Evolutionary conservation across 768 basidiomycete genomes (phyloP), one percentile per base, ranked within the genome.

Genomic region (Melanogaster broomeanus): DNA sequence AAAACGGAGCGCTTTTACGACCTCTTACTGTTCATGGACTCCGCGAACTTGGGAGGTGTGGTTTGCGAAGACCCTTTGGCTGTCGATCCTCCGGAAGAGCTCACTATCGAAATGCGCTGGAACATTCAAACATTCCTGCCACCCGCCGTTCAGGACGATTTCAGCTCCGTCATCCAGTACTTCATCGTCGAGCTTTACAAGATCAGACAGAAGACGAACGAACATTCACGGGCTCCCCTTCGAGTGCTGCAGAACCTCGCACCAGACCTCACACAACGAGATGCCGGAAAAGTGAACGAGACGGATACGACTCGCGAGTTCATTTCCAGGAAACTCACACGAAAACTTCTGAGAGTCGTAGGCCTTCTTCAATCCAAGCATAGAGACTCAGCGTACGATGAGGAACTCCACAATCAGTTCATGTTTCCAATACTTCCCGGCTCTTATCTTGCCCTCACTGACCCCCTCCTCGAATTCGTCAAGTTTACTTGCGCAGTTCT

Each of bases 21-120:
- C 72, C 93, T 90, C 64, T 73, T 98, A 9, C 74, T 98, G 24
- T 96, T 92, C 79, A 93, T 98, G 93, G 97, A 99, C 70, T 78
- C 85, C 12, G 91, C 93, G 25, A 99, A 98, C 68, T 83, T 87
- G 65, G 92, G 88, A 16, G 94, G 91, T 2, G 79, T 98, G 49
- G 80, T 93, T n/a, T 93, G 90, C 62, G 82, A 88, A 61, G 77
- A 93, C 56, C 87, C 92, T 0, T 64, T 83, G 18, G 87, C 87
- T 6, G 63, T 83, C 22, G 85, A 89, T 33, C 77, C 82, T 19
- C 82, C 88, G 0, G 80, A 86, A 48, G 81, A 87, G 22, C 76
- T 94, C 21, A 74, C 80, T 3, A 73, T 93, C 42, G 85, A 88
- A 59, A 89, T 95, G 81, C 82, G 83, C 45, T 98, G 95, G 95